Evolutionary conservation across 805 yeast genomes (phyloP), one percentile per base, ranked within the genome.

Genomic region (Vanderwaltozyma polyspora): DNA sequence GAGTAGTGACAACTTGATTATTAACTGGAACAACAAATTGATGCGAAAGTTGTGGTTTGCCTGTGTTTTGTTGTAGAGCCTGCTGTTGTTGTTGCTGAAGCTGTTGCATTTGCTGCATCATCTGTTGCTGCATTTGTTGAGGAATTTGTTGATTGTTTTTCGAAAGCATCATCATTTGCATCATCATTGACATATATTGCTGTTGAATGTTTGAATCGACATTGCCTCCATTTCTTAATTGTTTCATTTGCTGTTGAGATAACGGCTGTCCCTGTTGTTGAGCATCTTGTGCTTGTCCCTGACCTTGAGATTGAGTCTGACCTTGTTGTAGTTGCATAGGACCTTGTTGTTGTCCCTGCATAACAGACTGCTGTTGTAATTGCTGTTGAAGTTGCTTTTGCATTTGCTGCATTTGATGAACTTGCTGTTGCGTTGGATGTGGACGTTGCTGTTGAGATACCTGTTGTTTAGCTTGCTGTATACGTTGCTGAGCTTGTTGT

Each of bases 341-440:
- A 5, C 23, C 29, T 15, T 25, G 27, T 25, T 22, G 15, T 10
- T 19, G 14, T 23, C 17, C 21, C 8, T n/a, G n/a, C n/a, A n/a
- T n/a, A n/a, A 7, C 18, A 26, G 31, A 19, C 25, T 26, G 25
- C 11, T 22, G 32, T 21, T 29, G 24, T 16, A 4, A 19, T 10
- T 9, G 23, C 17, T 19, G 12, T 8, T 31, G 30, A 19, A 37
- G 48, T 15, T 39, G 48, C 19, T 43, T 49, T 30, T 43, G 52
- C 19, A 45, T 53, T 19, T 45, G 56, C 10, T 36, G 51, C 25
- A n/a, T n/a, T n/a, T n/a, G n/a, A n/a, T n/a, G n/a, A n/a, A n/a
- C n/a, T n/a, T n/a, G 32, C n/a, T n/a, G 19, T 13, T 13, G 19
- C 3, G 27, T 21, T 22, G 36, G 48, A 12, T 39, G 48, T n/a